Evolutionary conservation across 2,329 filamentous ascomycete species (phyloP).

Genomic region (Colletotrichum sp.): DNA sequence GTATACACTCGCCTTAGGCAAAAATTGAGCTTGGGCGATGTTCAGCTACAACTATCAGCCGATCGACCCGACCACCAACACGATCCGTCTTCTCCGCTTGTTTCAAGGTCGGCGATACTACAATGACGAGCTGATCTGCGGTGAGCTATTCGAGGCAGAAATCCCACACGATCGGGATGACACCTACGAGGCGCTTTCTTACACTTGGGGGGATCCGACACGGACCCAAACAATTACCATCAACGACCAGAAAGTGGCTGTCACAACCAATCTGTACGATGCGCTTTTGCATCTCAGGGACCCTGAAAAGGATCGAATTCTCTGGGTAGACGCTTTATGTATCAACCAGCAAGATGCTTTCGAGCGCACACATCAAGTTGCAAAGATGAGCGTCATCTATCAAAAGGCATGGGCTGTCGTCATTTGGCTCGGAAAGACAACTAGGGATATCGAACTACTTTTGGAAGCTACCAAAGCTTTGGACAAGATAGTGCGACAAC

Average conservation of each 20-base stretch:
- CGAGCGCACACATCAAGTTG: slow-evolving; percentile 8
- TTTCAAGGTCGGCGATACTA: neutral
- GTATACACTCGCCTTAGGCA: neutral
- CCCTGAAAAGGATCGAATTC: neutral
- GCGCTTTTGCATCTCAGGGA: neutral
- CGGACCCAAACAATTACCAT: neutral
- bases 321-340: slow-evolving; percentile 24
- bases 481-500: neutral
- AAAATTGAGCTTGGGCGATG: neutral
- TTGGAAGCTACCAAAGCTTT: neutral
- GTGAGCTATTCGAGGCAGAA: slow-evolving; percentile 21
- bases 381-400: slow-evolving; percentile 7
- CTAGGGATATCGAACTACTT: neutral
- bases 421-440: slow-evolving; percentile 1
- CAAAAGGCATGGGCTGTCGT: neutral
- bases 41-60: neutral
- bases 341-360: slow-evolving; percentile 9
- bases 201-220: slow-evolving; percentile 19
- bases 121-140: neutral
- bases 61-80: neutral
- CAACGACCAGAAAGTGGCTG: neutral
- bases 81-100: neutral
- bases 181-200: slow-evolving; percentile 25
- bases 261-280: neutral
- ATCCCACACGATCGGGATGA: neutral